Evolutionary conservation across 2,329 filamentous ascomycete genomes (phyloP), one percentile per base, ranked within the genome.

Genomic region (Gaeumannomyces tritici): DNA sequence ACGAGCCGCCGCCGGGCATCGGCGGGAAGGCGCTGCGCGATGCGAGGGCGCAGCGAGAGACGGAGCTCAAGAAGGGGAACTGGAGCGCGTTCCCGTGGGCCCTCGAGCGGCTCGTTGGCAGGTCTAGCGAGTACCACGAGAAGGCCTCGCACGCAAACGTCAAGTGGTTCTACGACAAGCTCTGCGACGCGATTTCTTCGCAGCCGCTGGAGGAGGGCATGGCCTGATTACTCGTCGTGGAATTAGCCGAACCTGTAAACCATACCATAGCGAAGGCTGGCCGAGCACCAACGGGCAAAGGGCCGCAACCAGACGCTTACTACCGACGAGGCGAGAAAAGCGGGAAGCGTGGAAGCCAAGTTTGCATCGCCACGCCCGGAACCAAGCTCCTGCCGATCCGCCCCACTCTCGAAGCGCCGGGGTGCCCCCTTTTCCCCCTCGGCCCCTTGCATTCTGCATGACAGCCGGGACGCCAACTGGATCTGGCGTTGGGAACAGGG

Each of bases 121-220:
- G 42, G 42, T n/a, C 59, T 27, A 42, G 18, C 7, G 21, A 47
- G 21, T 51, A 35, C 33, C 55, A 61, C 24, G 58, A 61, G 12
- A 24, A 24, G 33, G 42, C 15, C 26, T 31, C 21, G 55, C 54
- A 59, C 18, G 62, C 61, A 61, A 28, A 61, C 8, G 33, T 62
- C 61, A 64, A 62, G 55, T 3, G 24, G 29, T 64, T 62, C 51
- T 64, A 62, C 61, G 63, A 64, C 47, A 29, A 21, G 59, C 54
- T 61, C 28, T 61, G 59, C 59, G 59, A 61, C 15, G 42, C 24
- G 33, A 42, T 60, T 21, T 21, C 24, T 18, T 29, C 33, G 11
- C 59, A 47, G 59, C 33, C 47, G n/a, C 29, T 35, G 9, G 57
- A 59, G 24, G 57, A 7, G n/a, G 31, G 31, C 42, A n/a, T 8